phyloP scores from a whole-genome alignment of 208 protist species.

The Acanthamoeba healyi region DNA sequence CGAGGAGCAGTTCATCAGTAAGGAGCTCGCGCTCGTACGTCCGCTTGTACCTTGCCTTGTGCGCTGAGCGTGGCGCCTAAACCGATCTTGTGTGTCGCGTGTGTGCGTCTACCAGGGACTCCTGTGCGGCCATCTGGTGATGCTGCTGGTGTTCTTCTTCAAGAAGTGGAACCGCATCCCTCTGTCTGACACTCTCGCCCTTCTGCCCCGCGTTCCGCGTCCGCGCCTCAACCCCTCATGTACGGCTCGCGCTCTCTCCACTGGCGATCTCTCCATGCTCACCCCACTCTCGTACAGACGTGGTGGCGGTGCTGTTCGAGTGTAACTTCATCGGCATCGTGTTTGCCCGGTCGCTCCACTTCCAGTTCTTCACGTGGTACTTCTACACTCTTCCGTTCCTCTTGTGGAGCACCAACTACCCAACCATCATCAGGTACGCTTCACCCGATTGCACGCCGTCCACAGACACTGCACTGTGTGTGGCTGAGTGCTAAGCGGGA shows the following conservation, averaged over 20 bases:
- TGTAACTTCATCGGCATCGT: slow-evolving; percentile 91
- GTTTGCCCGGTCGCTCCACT: slow-evolving; percentile 91
- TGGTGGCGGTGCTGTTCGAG: slow-evolving; percentile 86
- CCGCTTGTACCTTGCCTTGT: slow-evolving; percentile 64
- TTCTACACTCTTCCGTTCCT: slow-evolving; percentile 90
- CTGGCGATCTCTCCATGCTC: too few species aligned
- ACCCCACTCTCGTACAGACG: slow-evolving; percentile 37
- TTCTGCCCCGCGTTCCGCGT: slow-evolving; percentile 5
- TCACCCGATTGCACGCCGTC: neutral
- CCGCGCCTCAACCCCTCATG: slow-evolving; percentile 12
- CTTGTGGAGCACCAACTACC: slow-evolving; percentile 85
- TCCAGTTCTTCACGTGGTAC: slow-evolving; percentile 93
- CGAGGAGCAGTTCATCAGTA: slow-evolving; percentile 85
- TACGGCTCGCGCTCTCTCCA: neutral
- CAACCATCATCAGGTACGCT: neutral
- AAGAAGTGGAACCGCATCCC: slow-evolving; percentile 18
- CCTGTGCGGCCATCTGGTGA: neutral
- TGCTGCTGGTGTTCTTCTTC: slow-evolving; percentile 70
- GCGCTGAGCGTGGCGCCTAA: slow-evolving; percentile 42
- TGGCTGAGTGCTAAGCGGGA: too few species aligned
- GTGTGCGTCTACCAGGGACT: neutral
- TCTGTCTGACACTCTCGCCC: slow-evolving; percentile 16
- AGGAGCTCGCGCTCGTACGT: slow-evolving; percentile 74
- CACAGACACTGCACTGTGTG: neutral
- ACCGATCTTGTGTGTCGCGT: too few species aligned